Base-by-base conservation (phyloP, 768 basidiomycete genomes). In the Boletus rubescentipes region DNA sequence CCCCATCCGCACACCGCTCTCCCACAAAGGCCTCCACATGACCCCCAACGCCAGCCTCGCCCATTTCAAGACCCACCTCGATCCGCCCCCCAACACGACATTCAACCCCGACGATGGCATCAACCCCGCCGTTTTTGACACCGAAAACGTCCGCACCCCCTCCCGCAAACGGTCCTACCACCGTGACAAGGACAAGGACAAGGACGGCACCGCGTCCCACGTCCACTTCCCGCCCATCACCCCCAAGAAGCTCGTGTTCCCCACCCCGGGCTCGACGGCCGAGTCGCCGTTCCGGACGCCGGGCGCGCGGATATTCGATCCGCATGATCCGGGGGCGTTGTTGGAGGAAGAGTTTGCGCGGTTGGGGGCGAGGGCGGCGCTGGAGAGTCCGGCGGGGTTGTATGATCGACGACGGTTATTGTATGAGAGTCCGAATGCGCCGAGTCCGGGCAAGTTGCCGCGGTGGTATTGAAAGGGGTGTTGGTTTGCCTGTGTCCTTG, bases 341-440 rank as follows among this genome's bases (percentile, higher is more conserved):
- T 72, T 91, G 21, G 86, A 89, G 44, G 90, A 91, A 45, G 90
- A 92, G 53, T 72, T 92, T 50, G 80, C 77, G 44, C 73, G 84
- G 51, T 69, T 83, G 53, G 76, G 77, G 4, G 64, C 58, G 41
- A 73, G 61, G 53, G 74, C 69, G 5, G 62, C 68, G 29, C 78
- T 77, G 20, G 84, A 85, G 34, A 89, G 87, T 61, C 89, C 88
- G 0, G 77, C 72, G 0, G 87, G 88, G 1, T 62, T 89, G 46
- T 91, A 82, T 67, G 89, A 84, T 58, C 77, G 76, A 16, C 74
- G 75, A 29, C 77, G 78, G 34, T 62, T 87, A 58, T 63, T 91
- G 61, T 91, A 89, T 60, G 85, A 89, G 58, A 90, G 88, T 66
- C 89, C 89, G n/a, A 84, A 80, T 44, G 56, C 77, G 55, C 61